phyloP scores from a whole-genome alignment of 192 early-diverging fungal species.

The Pilobolus umbonatus region DNA sequence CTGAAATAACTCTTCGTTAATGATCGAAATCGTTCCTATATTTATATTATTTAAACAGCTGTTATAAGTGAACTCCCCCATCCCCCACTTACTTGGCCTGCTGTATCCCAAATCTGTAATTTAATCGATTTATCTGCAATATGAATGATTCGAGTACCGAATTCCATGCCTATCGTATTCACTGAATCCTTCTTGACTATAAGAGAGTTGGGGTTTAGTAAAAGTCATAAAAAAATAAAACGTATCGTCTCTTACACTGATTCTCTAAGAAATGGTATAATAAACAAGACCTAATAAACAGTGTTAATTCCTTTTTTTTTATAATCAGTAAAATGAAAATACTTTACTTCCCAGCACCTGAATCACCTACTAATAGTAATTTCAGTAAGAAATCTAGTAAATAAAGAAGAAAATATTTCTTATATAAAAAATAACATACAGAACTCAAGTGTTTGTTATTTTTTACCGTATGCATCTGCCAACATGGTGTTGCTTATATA shows the following conservation, averaged over 20 bases:
- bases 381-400: slow-evolving; percentile 47
- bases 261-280: slow-evolving; percentile 57
- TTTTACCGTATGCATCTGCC: slow-evolving; percentile 35
- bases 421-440: not conserved
- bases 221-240: too few relatives aligned
- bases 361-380: slow-evolving; percentile 55
- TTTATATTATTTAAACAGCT: not conserved
- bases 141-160: slow-evolving; percentile 67
- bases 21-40: slow-evolving; percentile 53
- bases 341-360: slow-evolving; percentile 57
- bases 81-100: slow-evolving; percentile 49
- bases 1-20: slow-evolving; percentile 79
- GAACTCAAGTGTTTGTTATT: not conserved
- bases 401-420: not conserved
- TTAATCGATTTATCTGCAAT: slow-evolving; percentile 64
- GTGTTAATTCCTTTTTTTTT: not conserved
- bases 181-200: slow-evolving; percentile 54
- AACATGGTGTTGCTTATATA: slow-evolving; percentile 15
- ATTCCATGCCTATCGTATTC: slow-evolving; percentile 79
- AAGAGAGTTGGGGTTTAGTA: too few relatives aligned
- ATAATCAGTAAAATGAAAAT: not conserved
- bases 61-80: not conserved
- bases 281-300: slow-evolving; percentile 43
- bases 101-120: slow-evolving; percentile 74
- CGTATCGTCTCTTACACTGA: slow-evolving; percentile 41